Evolutionary conservation across 2,329 filamentous ascomycete species (phyloP).

Genomic region (Fusarium algeriense): DNA sequence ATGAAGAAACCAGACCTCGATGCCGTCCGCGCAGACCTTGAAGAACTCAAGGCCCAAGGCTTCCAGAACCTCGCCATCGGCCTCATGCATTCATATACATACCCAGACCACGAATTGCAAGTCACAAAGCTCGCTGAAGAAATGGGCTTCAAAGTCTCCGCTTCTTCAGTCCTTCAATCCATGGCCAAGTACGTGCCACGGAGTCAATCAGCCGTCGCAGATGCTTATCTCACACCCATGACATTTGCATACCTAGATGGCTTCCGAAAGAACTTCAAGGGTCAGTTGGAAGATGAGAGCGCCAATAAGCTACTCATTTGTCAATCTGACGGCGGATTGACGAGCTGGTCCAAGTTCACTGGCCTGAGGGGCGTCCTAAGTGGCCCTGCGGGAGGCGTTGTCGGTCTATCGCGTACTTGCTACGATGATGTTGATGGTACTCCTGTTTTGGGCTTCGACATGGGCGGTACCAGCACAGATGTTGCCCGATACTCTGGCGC

Average conservation of each 20-base stretch:
- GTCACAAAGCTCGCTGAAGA: constrained; percentile 53
- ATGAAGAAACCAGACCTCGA: constrained; percentile 69
- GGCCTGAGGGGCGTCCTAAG: constrained; percentile 45
- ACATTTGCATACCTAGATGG: constrained; percentile 54
- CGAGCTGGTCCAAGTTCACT: constrained; percentile 47
- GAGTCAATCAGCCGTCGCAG: constrained; percentile 58
- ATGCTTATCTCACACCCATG: constrained; percentile 59
- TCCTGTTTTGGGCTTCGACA: constrained; percentile 47
- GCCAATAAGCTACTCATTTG: constrained; percentile 49
- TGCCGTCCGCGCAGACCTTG: constrained; percentile 67
- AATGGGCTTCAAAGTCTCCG: constrained; percentile 58
- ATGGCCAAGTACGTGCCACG: constrained; percentile 61
- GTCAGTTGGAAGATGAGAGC: constrained; percentile 41
- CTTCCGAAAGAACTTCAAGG: constrained; percentile 47
- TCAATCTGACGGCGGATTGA: constrained; percentile 47
- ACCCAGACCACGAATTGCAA: constrained; percentile 66
- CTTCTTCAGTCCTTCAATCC: constrained; percentile 54
- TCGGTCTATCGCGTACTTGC: constrained; percentile 45
- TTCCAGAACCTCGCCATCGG: constrained; percentile 67
- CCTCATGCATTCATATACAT: constrained; percentile 77
- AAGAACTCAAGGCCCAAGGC: constrained; percentile 71
- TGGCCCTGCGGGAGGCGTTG: constrained; percentile 48
- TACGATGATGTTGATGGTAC: constrained; percentile 44
- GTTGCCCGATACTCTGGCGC: constrained; percentile 76
- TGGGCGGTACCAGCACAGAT: constrained; percentile 76